These are phyloP conservation scores for Vaccinium macrocarpon DNA, from an alignment of 148 eudicot genomes.

Conservation along the genomic window DNA sequence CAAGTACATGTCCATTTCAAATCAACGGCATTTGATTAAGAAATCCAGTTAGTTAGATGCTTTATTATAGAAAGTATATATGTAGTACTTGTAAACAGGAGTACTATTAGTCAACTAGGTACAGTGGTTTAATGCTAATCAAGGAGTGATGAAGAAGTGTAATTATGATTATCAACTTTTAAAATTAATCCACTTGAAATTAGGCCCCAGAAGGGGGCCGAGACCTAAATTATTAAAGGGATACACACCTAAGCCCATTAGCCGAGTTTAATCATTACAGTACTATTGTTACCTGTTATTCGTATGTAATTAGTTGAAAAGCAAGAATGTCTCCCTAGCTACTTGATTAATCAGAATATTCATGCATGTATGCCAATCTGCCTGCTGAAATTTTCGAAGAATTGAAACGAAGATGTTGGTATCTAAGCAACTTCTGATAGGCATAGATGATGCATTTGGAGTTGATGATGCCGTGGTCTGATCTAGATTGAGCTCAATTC, in stretches of 20 bases:
- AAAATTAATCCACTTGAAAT: constrained; percentile 2
- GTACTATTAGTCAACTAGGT: constrained; percentile 1
- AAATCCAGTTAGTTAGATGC: background rate
- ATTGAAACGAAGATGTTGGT: too few species aligned
- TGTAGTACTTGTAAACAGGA: too few species aligned
- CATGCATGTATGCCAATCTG: background rate
- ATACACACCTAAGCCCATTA: background rate
- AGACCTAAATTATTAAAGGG: background rate
- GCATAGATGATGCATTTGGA: too few species aligned
- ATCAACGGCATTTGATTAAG: background rate
- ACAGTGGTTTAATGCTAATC: constrained; percentile 4
- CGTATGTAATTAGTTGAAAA: background rate
- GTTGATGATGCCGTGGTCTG: too few species aligned
- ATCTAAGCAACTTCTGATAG: too few species aligned
- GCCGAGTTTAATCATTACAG: constrained; percentile 12
- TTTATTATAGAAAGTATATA: background rate
- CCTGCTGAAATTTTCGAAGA: too few species aligned
- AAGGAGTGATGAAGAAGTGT: constrained; percentile 8
- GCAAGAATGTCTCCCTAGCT: background rate
- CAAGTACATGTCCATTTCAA: background rate
- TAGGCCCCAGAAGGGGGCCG: background rate
- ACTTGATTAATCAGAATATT: background rate
- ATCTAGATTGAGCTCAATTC: too few species aligned
- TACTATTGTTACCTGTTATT: background rate
- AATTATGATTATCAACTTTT: constrained; percentile 16